Conservation (phyloP, 2,329 filamentous ascomycete genomes). For the Clonostachys rosea region DNA sequence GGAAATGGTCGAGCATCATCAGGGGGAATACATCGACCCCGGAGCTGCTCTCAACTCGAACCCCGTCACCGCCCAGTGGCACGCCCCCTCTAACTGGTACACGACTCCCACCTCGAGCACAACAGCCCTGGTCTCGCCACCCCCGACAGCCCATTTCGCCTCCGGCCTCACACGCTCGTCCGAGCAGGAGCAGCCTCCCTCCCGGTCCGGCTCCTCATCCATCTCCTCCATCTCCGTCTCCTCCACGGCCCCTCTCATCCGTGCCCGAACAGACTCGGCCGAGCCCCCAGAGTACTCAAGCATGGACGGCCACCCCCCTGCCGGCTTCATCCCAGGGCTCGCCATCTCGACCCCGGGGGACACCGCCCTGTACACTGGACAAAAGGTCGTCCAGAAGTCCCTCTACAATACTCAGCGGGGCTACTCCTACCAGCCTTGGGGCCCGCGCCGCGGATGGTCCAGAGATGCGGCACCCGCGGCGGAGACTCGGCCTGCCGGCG, state of each 20-base stretch:
- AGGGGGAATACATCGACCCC: constrained; percentile 9
- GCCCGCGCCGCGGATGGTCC: too few relatives aligned
- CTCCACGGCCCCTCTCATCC: constrained; percentile 27
- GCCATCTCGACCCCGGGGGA: constrained; percentile 7
- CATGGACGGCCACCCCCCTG: constrained; percentile 6
- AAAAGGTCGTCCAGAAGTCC: too few relatives aligned
- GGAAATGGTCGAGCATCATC: constrained; percentile 6
- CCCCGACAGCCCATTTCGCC: not conserved
- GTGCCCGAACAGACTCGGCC: not conserved
- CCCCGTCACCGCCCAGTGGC: constrained; percentile 7
- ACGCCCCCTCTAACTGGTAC: not conserved
- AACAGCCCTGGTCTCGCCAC: not conserved
- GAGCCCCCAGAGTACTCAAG: constrained; percentile 19
- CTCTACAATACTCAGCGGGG: too few relatives aligned
- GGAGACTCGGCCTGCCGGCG: too few relatives aligned
- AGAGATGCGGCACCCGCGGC: too few relatives aligned
- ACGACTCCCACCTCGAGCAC: not conserved
- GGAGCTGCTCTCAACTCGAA: constrained; percentile 7
- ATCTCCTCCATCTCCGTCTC: constrained; percentile 12
- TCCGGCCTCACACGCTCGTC: too few relatives aligned
- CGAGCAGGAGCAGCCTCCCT: not conserved
- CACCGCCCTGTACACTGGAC: not conserved
- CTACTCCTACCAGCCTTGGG: too few relatives aligned
- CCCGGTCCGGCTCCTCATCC: not conserved
- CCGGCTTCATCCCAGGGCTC: constrained; percentile 13